Evolutionary conservation across 2,329 filamentous ascomycete genomes (phyloP).

Genomic region (Penicillium sp.): DNA sequence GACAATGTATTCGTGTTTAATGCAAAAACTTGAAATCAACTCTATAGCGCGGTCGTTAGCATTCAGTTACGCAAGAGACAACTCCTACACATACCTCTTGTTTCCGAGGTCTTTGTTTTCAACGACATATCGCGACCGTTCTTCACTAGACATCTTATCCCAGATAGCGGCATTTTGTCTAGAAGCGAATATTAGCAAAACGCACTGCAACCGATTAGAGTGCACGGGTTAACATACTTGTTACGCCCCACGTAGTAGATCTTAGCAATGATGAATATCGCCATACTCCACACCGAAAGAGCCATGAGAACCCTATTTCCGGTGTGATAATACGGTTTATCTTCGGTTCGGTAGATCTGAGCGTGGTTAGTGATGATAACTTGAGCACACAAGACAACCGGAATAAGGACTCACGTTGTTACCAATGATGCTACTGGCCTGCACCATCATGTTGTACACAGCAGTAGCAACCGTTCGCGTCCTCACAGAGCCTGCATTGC

Average conservation of each 20-base stretch:
- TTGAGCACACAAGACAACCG: neutral
- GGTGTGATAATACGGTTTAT: constrained; percentile 56
- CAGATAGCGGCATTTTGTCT: constrained; percentile 37
- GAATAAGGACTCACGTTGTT: constrained; percentile 33
- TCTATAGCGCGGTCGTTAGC: constrained; percentile 19
- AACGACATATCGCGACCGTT: constrained; percentile 37
- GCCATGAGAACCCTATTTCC: constrained; percentile 59
- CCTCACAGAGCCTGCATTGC: constrained; percentile 44
- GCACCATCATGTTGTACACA: constrained; percentile 48
- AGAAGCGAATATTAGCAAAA: constrained; percentile 1
- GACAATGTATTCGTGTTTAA: constrained; percentile 12
- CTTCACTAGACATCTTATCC: constrained; percentile 41
- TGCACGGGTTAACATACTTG: constrained; percentile 27
- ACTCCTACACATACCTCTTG: constrained; percentile 37
- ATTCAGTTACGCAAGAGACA: neutral
- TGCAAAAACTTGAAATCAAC: constrained; percentile 40
- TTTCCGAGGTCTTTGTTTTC: constrained; percentile 42
- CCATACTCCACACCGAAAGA: constrained; percentile 50
- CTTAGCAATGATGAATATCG: constrained; percentile 48
- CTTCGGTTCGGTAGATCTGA: constrained; percentile 56
- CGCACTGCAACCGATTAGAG: neutral
- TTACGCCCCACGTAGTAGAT: constrained; percentile 43
- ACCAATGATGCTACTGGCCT: constrained; percentile 41
- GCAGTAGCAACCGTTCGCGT: constrained; percentile 46
- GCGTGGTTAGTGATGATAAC: constrained; percentile 1